Evolutionary conservation across 257 asterid species (phyloP).

Genomic region (Nicotiana obtusifolia): DNA sequence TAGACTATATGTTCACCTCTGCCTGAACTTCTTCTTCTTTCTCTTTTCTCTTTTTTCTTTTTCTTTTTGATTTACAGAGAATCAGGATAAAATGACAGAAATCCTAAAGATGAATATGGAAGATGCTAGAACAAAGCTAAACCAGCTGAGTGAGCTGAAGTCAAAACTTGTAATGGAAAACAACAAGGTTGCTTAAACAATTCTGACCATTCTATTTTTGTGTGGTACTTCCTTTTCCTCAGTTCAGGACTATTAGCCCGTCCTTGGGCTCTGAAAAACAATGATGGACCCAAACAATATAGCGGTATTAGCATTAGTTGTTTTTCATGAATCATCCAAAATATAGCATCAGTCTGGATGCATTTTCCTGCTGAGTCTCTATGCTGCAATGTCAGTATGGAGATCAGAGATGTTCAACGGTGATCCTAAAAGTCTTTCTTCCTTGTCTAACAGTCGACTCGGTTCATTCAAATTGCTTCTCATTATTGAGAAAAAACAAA

Average conservation of each 20-base stretch:
- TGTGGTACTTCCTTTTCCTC: background rate
- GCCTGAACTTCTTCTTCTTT: background rate
- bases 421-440: background rate
- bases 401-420: background rate
- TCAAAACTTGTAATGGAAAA: constrained; percentile 41
- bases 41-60: background rate
- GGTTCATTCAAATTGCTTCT: no score
- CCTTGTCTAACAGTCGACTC: background rate
- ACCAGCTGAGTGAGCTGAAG: constrained; percentile 44
- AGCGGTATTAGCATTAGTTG: background rate
- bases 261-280: background rate
- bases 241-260: background rate
- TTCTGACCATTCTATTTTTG: constrained; percentile 12
- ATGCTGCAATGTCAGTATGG: background rate
- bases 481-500: no score
- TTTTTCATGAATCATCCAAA: background rate
- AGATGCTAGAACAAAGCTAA: constrained; percentile 49
- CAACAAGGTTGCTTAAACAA: constrained; percentile 45
- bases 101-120: constrained; percentile 32
- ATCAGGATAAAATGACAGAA: constrained; percentile 27
- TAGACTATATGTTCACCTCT: background rate
- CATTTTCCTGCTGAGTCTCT: background rate
- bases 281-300: background rate
- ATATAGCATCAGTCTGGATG: background rate
- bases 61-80: constrained; percentile 29